Base-by-base conservation (phyloP, 2,329 filamentous ascomycete species). In the Pseudocercospora macadamiae region DNA sequence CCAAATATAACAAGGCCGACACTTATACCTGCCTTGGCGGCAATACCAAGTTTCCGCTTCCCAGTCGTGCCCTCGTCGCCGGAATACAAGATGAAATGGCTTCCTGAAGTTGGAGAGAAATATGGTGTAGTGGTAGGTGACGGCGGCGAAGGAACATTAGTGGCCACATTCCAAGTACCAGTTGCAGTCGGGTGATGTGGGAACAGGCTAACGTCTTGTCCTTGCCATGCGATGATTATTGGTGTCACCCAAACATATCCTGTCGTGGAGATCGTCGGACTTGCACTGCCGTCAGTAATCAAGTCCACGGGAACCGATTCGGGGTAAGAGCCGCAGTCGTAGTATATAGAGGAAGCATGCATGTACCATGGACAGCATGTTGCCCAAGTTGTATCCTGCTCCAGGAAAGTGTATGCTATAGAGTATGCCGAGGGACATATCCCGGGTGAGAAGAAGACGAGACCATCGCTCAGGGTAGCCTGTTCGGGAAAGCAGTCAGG, bases 281-380 rank as follows among this genome's bases (percentile, higher is more conserved):
- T 42, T 19, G 49, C 34, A n/a, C 37, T 42, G 9, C 37, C 51
- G 4, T 42, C n/a, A 9, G 37, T 42, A 6, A 48, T 26, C 18
- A 61, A 5, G 7, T 54, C 51, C 8, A 57, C 59, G 4, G 54
- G 44, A 5, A 44, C 57, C 18, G 51, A 42, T 12, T 53, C 42
- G 2, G 59, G 59, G 18, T 49, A 61, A 10, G 58, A 57, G 14
- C 53, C 58, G 42, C 58, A 61, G 21, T 61, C 54, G 48, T 61
- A 61, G 21, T 57, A 57, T 23, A 42, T 30, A 9, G 49, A 51
- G 2, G 58, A 61, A 5, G 51, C 58, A 32, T 53, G 58, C 54
- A 61, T 52, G 32, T 57, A 57, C 58, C 58, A 61, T 7, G 58
- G 58, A 57, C 58, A 61, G 37, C 58, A 61, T 7, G 48, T 53